Conservation (phyloP, 805 yeast species). For the Hanseniaspora hatyaiensis region DNA sequence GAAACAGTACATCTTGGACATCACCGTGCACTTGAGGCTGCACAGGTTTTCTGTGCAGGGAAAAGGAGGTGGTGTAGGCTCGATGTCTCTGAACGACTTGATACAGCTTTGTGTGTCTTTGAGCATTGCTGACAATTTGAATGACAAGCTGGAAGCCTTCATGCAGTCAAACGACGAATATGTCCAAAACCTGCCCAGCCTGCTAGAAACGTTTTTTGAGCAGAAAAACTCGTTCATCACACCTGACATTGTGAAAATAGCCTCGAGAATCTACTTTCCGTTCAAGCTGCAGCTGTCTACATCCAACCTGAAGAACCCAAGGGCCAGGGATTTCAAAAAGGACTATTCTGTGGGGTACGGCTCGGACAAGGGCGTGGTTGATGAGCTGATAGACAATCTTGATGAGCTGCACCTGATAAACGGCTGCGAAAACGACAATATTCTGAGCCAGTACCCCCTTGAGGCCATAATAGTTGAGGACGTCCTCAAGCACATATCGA, state of each 20-base stretch:
- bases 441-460: constrained; percentile 14
- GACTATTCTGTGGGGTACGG: constrained; percentile 42
- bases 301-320: constrained; percentile 28
- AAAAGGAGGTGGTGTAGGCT: constrained; percentile 40
- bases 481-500: constrained; percentile 40
- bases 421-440: not conserved
- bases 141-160: not conserved
- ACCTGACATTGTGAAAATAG: constrained; percentile 41
- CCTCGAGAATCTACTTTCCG: constrained; percentile 41
- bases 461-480: constrained; percentile 42
- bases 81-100: constrained; percentile 38
- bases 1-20: constrained; percentile 46
- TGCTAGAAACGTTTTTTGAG: not conserved
- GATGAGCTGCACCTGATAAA: constrained; percentile 19
- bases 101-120: constrained; percentile 33
- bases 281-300: constrained; percentile 19
- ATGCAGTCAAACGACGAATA: not conserved
- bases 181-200: too few species aligned
- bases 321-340: constrained; percentile 21
- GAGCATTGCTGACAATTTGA: constrained; percentile 26
- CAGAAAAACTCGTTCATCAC: constrained; percentile 32
- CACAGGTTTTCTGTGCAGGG: constrained; percentile 39
- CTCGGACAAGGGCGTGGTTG: constrained; percentile 32
- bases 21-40: constrained; percentile 43
- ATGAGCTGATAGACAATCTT: constrained; percentile 34